Conservation (phyloP, 192 early-diverging fungal genomes). For the Coemansia sp. region DNA sequence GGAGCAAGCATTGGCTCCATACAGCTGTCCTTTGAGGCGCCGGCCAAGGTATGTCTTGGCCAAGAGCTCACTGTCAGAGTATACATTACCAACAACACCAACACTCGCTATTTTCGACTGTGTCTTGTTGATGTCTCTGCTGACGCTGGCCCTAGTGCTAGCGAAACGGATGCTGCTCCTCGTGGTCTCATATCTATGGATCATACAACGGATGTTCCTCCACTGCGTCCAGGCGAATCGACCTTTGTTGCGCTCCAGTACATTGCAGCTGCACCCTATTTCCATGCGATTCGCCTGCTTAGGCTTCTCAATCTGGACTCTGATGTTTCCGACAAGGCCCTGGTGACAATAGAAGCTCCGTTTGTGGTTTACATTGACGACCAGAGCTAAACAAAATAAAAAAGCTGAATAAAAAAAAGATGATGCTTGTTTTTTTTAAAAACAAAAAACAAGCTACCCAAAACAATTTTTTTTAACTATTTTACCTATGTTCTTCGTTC, state of each 20-base stretch:
- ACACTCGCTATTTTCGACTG: conserved; percentile 22
- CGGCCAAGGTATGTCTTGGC: conserved; percentile 29
- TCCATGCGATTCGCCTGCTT: conserved; percentile 29
- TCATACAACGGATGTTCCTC: conserved; percentile 27
- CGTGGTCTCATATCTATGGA: conserved; percentile 6
- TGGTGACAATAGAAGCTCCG: conserved; percentile 36
- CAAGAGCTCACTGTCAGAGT: conserved; percentile 29
- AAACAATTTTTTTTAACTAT: neutral
- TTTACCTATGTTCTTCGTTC: neutral
- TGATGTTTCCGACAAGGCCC: conserved; percentile 18
- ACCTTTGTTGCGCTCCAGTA: conserved; percentile 28
- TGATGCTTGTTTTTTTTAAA: neutral
- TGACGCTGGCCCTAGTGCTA: neutral
- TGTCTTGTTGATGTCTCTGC: conserved; percentile 21
- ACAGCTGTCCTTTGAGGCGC: conserved; percentile 37
- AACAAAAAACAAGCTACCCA: neutral
- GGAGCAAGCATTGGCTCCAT: conserved; percentile 6
- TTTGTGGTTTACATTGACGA: conserved; percentile 47
- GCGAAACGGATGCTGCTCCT: neutral
- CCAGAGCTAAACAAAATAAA: neutral
- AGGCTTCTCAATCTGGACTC: conserved; percentile 33
- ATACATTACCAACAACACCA: conserved; percentile 39
- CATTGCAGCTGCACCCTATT: conserved; percentile 43
- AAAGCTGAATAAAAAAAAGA: too few relatives aligned
- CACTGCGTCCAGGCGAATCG: conserved; percentile 39